These are phyloP conservation scores for Claviceps monticola DNA, from an alignment of 2,329 filamentous ascomycete species.

Conservation along the genomic window DNA sequence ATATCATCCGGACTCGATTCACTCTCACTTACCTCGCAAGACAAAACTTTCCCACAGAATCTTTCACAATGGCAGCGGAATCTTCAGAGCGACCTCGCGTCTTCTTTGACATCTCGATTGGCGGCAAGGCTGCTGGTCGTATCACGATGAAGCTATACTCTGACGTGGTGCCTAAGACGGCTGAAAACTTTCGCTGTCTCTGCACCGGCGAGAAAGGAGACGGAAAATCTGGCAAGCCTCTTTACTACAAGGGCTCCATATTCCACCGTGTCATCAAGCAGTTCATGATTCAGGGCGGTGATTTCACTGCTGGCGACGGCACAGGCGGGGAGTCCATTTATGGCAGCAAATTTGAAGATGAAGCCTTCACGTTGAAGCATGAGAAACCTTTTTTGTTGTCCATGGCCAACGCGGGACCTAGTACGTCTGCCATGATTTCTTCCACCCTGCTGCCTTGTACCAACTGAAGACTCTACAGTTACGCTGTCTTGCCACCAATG, in stretches of 20 bases:
- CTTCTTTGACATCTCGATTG: constrained; percentile 87
- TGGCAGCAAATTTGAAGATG: constrained; percentile 90
- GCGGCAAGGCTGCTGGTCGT: constrained; percentile 57
- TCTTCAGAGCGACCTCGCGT: constrained; percentile 55
- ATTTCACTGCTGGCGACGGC: constrained; percentile 89
- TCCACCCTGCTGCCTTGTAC: not conserved
- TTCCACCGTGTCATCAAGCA: constrained; percentile 98
- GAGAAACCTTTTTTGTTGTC: constrained; percentile 85
- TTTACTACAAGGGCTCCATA: constrained; percentile 83
- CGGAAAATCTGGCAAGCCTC: constrained; percentile 66
- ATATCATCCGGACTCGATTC: not conserved
- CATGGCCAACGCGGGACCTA: constrained; percentile 95
- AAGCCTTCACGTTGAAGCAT: constrained; percentile 89
- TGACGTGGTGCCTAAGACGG: constrained; percentile 78
- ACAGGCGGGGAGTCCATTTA: constrained; percentile 97
- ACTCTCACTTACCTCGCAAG: not conserved
- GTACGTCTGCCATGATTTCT: constrained; percentile 30
- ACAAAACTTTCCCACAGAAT: not conserved
- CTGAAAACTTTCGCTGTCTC: constrained; percentile 87
- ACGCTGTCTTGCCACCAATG: no score
- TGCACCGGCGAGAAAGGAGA: constrained; percentile 90
- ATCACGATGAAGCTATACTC: constrained; percentile 74
- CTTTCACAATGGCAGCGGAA: constrained; percentile 25
- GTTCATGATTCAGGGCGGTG: constrained; percentile 93
- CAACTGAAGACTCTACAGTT: not conserved